Percentiles rank a stretch among this genome's conserved stretches.
Evolutionary conservation across 495 filamentous ascomycete species (phyloP).

Genomic region (Penicillium soppii): DNA sequence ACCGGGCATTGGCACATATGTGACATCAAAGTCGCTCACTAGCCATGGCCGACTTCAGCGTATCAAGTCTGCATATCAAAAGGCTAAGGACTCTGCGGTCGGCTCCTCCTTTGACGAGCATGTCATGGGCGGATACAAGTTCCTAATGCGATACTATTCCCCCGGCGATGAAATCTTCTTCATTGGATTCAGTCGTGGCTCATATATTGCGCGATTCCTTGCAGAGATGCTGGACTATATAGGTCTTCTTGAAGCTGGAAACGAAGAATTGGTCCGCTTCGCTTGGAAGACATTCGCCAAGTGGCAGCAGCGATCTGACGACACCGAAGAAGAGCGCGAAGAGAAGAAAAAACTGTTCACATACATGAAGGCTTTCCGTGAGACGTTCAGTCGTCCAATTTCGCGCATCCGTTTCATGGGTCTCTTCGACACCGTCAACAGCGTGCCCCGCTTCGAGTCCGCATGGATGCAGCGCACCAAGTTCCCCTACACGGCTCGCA

Average conservation of each 20-base stretch:
- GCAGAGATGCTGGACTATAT: conserved; percentile 87
- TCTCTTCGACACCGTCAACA: conserved; percentile 64
- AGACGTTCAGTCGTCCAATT: conserved; percentile 80
- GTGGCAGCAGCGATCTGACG: conserved; percentile 71
- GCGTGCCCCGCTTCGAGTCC: conserved; percentile 76
- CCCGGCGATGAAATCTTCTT: conserved; percentile 78
- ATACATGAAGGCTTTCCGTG: conserved; percentile 81
- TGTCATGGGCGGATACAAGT: conserved; percentile 82
- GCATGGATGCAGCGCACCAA: conserved; percentile 83
- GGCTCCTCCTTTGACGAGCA: conserved; percentile 83
- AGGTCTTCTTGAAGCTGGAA: conserved; percentile 76
- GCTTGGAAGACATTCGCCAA: conserved; percentile 87
- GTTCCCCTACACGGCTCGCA: conserved; percentile 80
- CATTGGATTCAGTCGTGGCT: conserved; percentile 82
- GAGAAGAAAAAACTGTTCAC: conserved; percentile 66
- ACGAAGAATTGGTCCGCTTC: conserved; percentile 82
- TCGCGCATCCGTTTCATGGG: conserved; percentile 60
- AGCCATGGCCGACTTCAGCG: conserved; percentile 62
- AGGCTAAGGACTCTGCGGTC: conserved; percentile 82
- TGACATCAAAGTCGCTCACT: conserved; percentile 64
- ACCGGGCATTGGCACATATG: conserved; percentile 85
- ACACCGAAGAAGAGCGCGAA: conserved; percentile 53
- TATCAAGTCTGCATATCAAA: conserved; percentile 72
- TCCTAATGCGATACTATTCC: conserved; percentile 82
- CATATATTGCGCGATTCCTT: conserved; percentile 85